Conservation (phyloP, 176 grass and related monocot species). For the Carex myosuroides region DNA sequence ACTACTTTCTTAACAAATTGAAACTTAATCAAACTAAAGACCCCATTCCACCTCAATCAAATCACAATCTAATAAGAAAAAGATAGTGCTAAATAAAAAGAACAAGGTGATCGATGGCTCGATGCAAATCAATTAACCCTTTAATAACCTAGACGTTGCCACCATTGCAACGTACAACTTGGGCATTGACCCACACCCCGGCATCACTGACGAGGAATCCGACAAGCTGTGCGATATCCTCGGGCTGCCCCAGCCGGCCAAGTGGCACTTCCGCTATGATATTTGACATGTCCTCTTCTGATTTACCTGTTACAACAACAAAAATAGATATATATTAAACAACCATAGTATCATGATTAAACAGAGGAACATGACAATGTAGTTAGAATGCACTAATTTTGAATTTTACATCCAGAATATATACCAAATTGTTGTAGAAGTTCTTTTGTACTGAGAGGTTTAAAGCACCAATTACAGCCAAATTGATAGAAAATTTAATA, state of each 20-base stretch:
- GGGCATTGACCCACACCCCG: constrained; percentile 51
- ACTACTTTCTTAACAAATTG: background rate
- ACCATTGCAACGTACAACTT: constrained; percentile 54
- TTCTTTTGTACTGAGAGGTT: background rate
- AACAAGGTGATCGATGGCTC: background rate
- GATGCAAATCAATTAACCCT: background rate
- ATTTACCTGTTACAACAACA: constrained; percentile 25
- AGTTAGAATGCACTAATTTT: background rate
- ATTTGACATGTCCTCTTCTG: constrained; percentile 24
- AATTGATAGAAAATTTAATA: background rate
- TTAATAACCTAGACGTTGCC: constrained; percentile 25
- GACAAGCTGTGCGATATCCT: constrained; percentile 47
- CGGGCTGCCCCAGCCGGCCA: constrained; percentile 32
- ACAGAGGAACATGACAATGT: background rate
- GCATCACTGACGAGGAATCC: constrained; percentile 59
- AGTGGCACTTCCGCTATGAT: constrained; percentile 47
- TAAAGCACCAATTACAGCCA: background rate
- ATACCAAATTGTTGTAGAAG: background rate
- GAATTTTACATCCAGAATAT: background rate
- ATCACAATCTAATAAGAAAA: background rate
- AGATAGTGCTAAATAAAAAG: background rate
- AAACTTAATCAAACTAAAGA: background rate
- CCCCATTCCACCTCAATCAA: background rate
- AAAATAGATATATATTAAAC: too few species aligned
- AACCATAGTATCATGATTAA: background rate